Evolutionary conservation across 2,329 filamentous ascomycete genomes (phyloP), one percentile per base, ranked within the genome.

Genomic region (Purpureocillium lavendulum): DNA sequence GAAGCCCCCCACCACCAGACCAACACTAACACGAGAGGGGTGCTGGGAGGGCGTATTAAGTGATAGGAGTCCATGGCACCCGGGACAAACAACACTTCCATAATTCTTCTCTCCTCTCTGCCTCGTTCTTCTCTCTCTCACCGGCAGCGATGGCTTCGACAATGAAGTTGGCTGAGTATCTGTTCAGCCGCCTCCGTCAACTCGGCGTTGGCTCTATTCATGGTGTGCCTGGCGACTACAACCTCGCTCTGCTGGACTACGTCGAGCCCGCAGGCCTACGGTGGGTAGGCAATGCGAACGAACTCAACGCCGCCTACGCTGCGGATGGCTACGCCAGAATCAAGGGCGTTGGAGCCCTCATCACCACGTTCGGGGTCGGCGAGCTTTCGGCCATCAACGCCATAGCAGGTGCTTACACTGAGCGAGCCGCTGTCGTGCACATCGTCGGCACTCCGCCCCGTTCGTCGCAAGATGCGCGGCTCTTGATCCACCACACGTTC

Each of bases 321-420:
- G 70, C 71, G 3, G 75, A 80, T 45, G 75, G 72, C 2, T 80
- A 80, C 46, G 66, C 70, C 3, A 60, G 75, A 11, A 64, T 75
- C 42, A 75, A 74, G 45, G 69, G 70, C 6, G 55, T 71, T 7
- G 58, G 60, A 6, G 65, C 63, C 29, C 50, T 77, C 7, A 59
- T 80, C 26, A 80, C 77, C 1, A 78, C 76, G 0, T 77, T 77
- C 48, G 77, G 75, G 4, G 76, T 80, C 2, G 77, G 76, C 8
- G 69, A 72, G 44, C 56, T 70, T 5, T 77, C 73, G 4, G 73
- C 74, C 6, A 64, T 78, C 50, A 78, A 79, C 48, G 75, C 70
- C 29, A 68, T 77, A 45, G 75, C 73, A 3, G 76, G 75, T 1
- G 70, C 74, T 4, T 78, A 71, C 49, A 66, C 73, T 9, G 76